These are phyloP conservation scores for Fagus sylvatica DNA, from an alignment of 306 rosid species.

Conservation along the genomic window DNA sequence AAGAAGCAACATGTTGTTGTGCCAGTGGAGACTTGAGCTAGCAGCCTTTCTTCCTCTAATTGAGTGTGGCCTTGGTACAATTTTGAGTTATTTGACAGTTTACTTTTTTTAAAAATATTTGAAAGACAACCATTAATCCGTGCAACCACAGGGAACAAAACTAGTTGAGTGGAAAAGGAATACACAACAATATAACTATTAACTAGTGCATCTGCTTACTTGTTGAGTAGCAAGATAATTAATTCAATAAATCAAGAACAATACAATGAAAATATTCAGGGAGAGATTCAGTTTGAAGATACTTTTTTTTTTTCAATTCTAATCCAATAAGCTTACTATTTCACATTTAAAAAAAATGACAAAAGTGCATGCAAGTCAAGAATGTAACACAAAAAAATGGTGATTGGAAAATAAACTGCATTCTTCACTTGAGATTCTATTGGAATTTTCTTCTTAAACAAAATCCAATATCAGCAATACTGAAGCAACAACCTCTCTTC, in stretches of 20 bases:
- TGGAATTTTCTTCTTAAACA: background rate
- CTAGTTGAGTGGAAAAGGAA: background rate
- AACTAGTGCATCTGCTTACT: background rate
- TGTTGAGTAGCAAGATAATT: background rate
- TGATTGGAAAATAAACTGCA: background rate
- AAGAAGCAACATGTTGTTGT: constrained; percentile 6
- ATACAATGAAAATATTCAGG: background rate
- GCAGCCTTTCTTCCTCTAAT: background rate
- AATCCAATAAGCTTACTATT: background rate
- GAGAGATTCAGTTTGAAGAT: background rate
- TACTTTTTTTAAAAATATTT: background rate
- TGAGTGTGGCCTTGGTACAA: background rate
- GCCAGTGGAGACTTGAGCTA: constrained; percentile 3
- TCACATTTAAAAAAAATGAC: background rate
- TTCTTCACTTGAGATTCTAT: background rate
- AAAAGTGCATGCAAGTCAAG: background rate
- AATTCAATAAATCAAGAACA: background rate
- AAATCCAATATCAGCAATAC: background rate
- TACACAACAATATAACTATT: background rate
- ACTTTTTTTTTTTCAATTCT: background rate
- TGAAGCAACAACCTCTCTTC: too few species aligned
- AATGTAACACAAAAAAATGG: background rate
- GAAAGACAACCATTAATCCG: background rate
- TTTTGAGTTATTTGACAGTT: background rate
- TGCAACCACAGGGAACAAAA: background rate